Base-by-base conservation (phyloP, 148 eudicot genomes). In the Rhododendron ovatum region DNA sequence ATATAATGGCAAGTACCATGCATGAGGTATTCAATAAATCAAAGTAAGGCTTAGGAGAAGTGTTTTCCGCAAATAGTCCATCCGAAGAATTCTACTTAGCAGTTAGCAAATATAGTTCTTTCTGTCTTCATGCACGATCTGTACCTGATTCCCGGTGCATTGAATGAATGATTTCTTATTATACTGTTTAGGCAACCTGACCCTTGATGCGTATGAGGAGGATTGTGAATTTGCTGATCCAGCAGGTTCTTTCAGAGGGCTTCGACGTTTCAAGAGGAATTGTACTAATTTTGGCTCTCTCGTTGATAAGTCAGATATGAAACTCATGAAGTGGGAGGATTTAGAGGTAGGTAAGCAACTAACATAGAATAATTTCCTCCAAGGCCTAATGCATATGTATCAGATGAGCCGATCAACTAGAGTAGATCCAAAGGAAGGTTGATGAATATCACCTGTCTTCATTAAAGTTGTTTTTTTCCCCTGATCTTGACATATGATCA, bases 221-320 rank as follows among this genome's bases (percentile, higher is more conserved):
- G 90, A 97, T 50, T 97, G 99, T 81, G 99, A 97, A 88, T 97
- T 97, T 88, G 98, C 99, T 6, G 99, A 97, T 91, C 99, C 99
- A 59, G 98, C 99, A 1, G 99, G 99, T 77, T 95, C 99, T 9
- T 97, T 97, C 86, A 93, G 89, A 90, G 99, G 99, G 41, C 93
- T 95, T 26, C 84, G 89, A 50, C 92, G 99, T 43, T 97, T 97
- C 71, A 97, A 95, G 88, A 91, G 99, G 86, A 97, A 97, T 81
- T 97, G 99, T 84, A 93, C 98, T 39, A 97, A 97, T 85, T 97
- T 97, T 84, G 99, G 99, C 2, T 93, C 94, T 55, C 92, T 97
- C 53, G 82, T 97, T 84, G 88, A 92, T 9, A 97, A 90, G 84
- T 94, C 94, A 15, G 89, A 93, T 83, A 97, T 97, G 98, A 97